Base-by-base conservation (phyloP, 2,329 filamentous ascomycete genomes). In the Sclerotinia minor region DNA sequence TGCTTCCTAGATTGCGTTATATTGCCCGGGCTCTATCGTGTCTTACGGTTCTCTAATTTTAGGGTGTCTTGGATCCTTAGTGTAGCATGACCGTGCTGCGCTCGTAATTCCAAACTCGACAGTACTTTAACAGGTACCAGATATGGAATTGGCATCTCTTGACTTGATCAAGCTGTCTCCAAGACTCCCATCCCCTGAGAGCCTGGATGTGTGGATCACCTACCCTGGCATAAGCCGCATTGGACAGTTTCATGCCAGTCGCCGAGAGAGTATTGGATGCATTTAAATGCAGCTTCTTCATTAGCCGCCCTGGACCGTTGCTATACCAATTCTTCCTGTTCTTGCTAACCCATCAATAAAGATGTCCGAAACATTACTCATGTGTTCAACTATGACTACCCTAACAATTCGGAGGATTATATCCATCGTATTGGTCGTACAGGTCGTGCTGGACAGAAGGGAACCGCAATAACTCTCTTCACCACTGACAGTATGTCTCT, bases 291-390 rank as follows among this genome's bases (percentile, higher is more conserved):
- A 77, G 74, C 74, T 75, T 70, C 71, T 73, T 74, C 74, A 77
- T 73, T 75, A 74, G 74, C 71, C 73, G 73, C 80, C 84, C 84
- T 87, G 85, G 85, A 86, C 83, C 80, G 81, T 86, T 88, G 85
- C 84, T 84, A 84, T 83, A 81, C 76, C 78, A 76, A 44, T 79
- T 79, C 77, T 80, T 80, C 84, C 83, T 83, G 81, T 84, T 86
- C 83, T 81, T 87, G 87, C 92, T 96, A 96, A 96, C 91, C 85
- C 87, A 81, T 85, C 79, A 83, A 80, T 84, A 79, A 97, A 98
- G 95, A 99, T 91, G 95, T 99, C 85, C 94, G 94, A 84, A 96
- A 99, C 87, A 99, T 99, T 85, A 98, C 95, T 83, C 95, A 99
- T 84, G 95, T 99, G 83, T 87, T 99, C 84, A 98, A 98, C 89